Evolutionary conservation across 768 basidiomycete genomes (phyloP).

Genomic region (Leccinum arenicola): DNA sequence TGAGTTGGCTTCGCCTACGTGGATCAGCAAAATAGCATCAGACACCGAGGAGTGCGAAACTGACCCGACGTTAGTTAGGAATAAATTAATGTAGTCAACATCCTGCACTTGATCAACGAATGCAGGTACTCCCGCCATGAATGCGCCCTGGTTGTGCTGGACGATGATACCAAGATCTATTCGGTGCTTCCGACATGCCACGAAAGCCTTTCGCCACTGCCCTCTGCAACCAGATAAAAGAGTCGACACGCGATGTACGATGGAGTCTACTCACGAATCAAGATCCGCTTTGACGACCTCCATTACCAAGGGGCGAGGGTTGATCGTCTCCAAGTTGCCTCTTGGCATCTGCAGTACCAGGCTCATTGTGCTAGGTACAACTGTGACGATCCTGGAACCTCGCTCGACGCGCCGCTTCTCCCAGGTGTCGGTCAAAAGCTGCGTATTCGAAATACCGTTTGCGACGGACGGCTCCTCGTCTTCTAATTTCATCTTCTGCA

Average conservation of each 20-base stretch:
- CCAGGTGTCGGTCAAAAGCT: slow-evolving; percentile 38
- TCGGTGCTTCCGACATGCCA: slow-evolving; percentile 89
- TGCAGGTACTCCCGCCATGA: slow-evolving; percentile 55
- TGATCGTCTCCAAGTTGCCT: slow-evolving; percentile 95
- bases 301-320: slow-evolving; percentile 89
- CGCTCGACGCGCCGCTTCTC: slow-evolving; percentile 82
- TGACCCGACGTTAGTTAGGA: slow-evolving; percentile 83
- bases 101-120: slow-evolving; percentile 88
- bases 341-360: slow-evolving; percentile 96
- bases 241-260: not conserved
- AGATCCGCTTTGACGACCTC: slow-evolving; percentile 77
- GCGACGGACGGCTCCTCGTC: slow-evolving; percentile 18
- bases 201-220: slow-evolving; percentile 82
- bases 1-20: slow-evolving; percentile 56
- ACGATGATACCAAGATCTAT: slow-evolving; percentile 90
- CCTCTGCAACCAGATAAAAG: slow-evolving; percentile 42
- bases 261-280: slow-evolving; percentile 41
- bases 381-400: slow-evolving; percentile 85
- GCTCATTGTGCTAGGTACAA: slow-evolving; percentile 83
- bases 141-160: slow-evolving; percentile 68
- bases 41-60: slow-evolving; percentile 18
- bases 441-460: slow-evolving; percentile 22
- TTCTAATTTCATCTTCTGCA: slow-evolving; percentile 13
- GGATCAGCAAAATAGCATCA: slow-evolving; percentile 2
- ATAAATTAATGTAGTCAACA: slow-evolving; percentile 89